phyloP scores from a whole-genome alignment of 345 rosid genomes.

The Populus simonii region DNA sequence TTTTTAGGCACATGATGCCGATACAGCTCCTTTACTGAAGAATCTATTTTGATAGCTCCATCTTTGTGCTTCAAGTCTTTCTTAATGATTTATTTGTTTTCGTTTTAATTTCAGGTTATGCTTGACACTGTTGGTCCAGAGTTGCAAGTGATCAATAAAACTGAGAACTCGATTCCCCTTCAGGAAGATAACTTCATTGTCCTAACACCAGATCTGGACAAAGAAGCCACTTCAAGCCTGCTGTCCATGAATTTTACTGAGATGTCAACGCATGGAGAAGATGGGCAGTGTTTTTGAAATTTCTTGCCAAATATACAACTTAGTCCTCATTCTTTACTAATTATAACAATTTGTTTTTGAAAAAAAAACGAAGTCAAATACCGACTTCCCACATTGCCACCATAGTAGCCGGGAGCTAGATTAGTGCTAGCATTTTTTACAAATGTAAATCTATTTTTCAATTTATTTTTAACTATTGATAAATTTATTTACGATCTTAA shows the following conservation, averaged over 20 bases:
- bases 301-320: no score
- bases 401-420: no score
- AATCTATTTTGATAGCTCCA: not conserved
- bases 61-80: not conserved
- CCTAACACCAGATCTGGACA: constrained; percentile 59
- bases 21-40: not conserved
- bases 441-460: no score
- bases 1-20: not conserved
- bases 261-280: constrained; percentile 30
- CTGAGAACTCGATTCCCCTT: constrained; percentile 50
- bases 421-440: no score
- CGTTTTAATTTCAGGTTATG: constrained; percentile 49
- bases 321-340: no score
- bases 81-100: not conserved
- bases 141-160: constrained; percentile 53
- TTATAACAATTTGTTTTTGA: no score
- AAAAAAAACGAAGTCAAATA: no score
- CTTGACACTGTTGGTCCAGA: constrained; percentile 74
- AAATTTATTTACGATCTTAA: no score
- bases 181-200: constrained; percentile 41
- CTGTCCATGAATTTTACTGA: constrained; percentile 62
- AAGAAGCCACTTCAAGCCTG: constrained; percentile 53
- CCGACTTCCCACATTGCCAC: no score
- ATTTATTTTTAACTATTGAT: no score
- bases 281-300: no score